These are phyloP conservation scores for Clausena lansium DNA, from an alignment of 345 rosid genomes.

Conservation along the genomic window DNA sequence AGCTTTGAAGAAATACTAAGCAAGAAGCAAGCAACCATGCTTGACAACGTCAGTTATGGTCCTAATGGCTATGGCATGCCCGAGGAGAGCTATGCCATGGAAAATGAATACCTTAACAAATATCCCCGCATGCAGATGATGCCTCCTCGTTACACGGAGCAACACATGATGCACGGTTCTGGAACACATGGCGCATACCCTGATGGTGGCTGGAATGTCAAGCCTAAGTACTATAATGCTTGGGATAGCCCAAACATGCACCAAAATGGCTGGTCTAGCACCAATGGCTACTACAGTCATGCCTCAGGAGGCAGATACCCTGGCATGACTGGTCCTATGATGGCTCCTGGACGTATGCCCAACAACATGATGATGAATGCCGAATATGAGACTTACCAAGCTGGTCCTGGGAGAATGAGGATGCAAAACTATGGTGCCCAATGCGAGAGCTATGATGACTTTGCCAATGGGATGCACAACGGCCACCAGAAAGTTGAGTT, in stretches of 20 bases:
- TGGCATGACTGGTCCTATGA: neutral
- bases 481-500: conserved; percentile 2
- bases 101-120: conserved; percentile 6
- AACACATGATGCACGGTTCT: neutral
- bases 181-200: neutral
- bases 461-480: neutral
- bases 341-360: neutral
- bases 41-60: neutral
- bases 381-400: neutral
- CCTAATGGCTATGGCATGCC: conserved; percentile 15
- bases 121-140: neutral
- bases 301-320: neutral
- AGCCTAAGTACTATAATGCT: neutral
- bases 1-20: neutral
- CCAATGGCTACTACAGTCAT: neutral
- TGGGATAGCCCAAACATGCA: neutral
- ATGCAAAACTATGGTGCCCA: neutral
- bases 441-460: neutral
- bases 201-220: conserved; percentile 1
- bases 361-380: conserved; percentile 2
- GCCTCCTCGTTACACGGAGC: neutral
- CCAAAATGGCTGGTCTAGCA: neutral
- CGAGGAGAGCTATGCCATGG: neutral
- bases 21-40: neutral
- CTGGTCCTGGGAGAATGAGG: neutral